Percentiles rank a stretch among this genome's conserved stretches.
Conservation (phyloP, 371 early-diverging fungal species). For the Mortierella sp. region DNA sequence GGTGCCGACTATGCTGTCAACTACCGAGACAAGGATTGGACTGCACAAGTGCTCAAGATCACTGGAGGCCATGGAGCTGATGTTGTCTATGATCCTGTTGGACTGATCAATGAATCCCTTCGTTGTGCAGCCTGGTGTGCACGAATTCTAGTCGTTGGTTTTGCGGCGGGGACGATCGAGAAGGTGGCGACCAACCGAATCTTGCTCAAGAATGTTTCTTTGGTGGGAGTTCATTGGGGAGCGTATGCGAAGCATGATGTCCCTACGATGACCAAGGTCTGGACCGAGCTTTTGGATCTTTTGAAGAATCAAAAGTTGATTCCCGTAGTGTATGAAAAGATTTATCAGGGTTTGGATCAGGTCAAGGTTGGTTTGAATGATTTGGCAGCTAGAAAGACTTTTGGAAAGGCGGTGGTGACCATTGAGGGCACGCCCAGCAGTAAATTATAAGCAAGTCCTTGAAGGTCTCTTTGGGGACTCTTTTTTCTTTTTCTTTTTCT, state of each 20-base stretch:
- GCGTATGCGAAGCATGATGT: constrained; percentile 75
- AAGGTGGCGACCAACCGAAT: constrained; percentile 84
- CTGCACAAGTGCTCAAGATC: constrained; percentile 73
- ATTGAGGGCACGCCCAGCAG: constrained; percentile 20
- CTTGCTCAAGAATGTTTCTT: constrained; percentile 83
- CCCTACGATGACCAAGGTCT: constrained; percentile 72
- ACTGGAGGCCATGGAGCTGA: constrained; percentile 79
- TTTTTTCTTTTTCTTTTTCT: too few species aligned
- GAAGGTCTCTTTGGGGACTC: too few species aligned
- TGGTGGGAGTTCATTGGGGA: constrained; percentile 84
- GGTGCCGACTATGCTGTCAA: constrained; percentile 87
- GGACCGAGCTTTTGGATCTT: constrained; percentile 76
- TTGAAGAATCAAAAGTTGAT: constrained; percentile 68
- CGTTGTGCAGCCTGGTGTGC: constrained; percentile 90
- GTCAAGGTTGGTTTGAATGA: constrained; percentile 77
- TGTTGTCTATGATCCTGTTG: constrained; percentile 85
- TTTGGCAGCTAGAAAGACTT: constrained; percentile 76
- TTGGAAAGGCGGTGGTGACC: constrained; percentile 81
- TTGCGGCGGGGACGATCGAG: constrained; percentile 86
- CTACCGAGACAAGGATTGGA: constrained; percentile 84
- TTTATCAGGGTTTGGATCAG: constrained; percentile 72
- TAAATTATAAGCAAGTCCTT: too few species aligned
- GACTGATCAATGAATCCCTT: constrained; percentile 74
- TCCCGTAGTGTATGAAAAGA: constrained; percentile 77
- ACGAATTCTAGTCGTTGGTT: constrained; percentile 87